phyloP scores from a whole-genome alignment of 192 early-diverging fungal species.

The Backusella australiensis region DNA sequence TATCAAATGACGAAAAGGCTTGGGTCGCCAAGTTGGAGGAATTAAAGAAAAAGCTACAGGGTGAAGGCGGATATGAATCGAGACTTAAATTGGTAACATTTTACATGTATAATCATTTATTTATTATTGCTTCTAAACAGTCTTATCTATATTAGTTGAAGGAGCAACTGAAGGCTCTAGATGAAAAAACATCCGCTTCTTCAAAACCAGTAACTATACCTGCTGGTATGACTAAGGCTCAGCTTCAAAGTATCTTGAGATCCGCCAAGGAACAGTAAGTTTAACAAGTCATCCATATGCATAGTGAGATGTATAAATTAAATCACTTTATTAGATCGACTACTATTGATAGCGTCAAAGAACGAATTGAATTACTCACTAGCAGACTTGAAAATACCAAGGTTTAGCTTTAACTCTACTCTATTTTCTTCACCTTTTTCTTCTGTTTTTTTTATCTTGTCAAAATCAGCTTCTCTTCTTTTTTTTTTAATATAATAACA shows the following conservation, averaged over 20 bases:
- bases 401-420: neutral
- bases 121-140: too few relatives aligned
- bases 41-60: constrained; percentile 11
- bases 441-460: neutral
- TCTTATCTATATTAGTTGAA: neutral
- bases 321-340: neutral
- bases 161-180: neutral
- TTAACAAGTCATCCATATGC: neutral
- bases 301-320: neutral
- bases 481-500: neutral
- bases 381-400: neutral
- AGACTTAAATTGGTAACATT: constrained; percentile 14
- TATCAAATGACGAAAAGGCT: constrained; percentile 56
- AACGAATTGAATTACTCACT: neutral
- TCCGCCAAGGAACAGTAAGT: constrained; percentile 23
- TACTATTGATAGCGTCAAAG: neutral
- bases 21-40: constrained; percentile 43
- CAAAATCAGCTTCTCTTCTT: neutral
- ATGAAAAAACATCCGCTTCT: neutral
- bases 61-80: constrained; percentile 11
- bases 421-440: neutral
- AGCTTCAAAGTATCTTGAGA: constrained; percentile 8
- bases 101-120: neutral
- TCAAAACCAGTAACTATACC: neutral
- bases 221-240: neutral